Evolutionary conservation across 2,329 filamentous ascomycete genomes (phyloP), one percentile per base, ranked within the genome.

Genomic region (Botrytis aclada): DNA sequence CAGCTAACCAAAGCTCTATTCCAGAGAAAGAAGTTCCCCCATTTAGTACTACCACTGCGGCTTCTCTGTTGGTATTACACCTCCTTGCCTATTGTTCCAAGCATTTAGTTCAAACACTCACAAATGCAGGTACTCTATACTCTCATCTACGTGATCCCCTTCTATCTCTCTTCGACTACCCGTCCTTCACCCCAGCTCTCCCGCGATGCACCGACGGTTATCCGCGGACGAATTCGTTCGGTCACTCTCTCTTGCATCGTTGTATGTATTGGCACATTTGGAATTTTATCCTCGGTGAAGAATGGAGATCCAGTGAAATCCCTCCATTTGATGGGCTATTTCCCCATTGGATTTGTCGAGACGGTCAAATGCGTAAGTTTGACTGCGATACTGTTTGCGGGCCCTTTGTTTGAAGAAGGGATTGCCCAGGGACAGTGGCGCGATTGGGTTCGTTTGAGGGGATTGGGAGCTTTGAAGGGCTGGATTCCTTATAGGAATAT

Each of bases 401-500:
- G 93, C 0, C 95, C 95, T 4, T 84, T 99, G 58, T 98, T 93
- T 80, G 94, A 97, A 82, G 85, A 86, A 69, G 87, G 94, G 1
- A 81, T 97, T 73, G 88, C 94, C 34, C 91, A 97, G 76, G 88
- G 89, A 22, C 85, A 84, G 58, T 95, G 91, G 90, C 86, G 85
- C 74, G 83, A 88, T 69, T 94, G 91, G 90, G 78, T 90, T 69
- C 82, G 83, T 41, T 83, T 89, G 16, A 82, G 83, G 47, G 86
- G 88, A 60, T 77, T 93, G 22, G 83, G 84, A n/a, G 86, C 88
- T 71, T 87, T 93, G 78, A 85, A 86, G 75, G 91, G 92, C 76
- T 96, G 92, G 92, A 91, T 92, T 71, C 90, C 89, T 51, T 97
- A 93, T 88, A 89, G 96, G 77, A 98, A 98, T 80, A 89, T 92